Base-by-base conservation (phyloP, 192 early-diverging fungal species). In the Piromyces finnis region DNA sequence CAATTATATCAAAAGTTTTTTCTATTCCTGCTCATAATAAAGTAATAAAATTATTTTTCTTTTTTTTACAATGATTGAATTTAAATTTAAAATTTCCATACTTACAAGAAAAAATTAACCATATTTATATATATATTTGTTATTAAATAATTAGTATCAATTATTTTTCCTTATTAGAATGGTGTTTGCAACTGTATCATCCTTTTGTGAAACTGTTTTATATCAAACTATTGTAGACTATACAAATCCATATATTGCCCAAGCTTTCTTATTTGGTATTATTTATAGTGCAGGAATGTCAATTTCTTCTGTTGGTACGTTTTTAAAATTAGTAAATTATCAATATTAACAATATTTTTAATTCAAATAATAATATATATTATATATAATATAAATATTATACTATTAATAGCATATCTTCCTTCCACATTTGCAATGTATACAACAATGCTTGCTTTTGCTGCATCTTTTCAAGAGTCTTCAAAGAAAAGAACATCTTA, bases 341-440 rank as follows among this genome's bases (percentile, higher is more conserved):
- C n/a, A n/a, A n/a, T n/a, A n/a, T n/a, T n/a, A n/a, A n/a, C n/a
- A n/a, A n/a, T n/a, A n/a, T n/a, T n/a, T n/a, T n/a, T n/a, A n/a
- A n/a, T n/a, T n/a, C n/a, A n/a, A n/a, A n/a, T n/a, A n/a, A n/a
- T n/a, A n/a, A n/a, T n/a, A n/a, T n/a, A n/a, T n/a, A n/a, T n/a
- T n/a, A n/a, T n/a, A n/a, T n/a, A n/a, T n/a, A n/a, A n/a, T n/a
- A 28, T 78, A 29, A 36, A 83, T 81, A 36, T 28, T 30, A 13
- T 39, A 32, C 32, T 1, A 77, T 37, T 29, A 14, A 29, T 28
- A 86, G 95, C 96, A 30, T 91, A 90, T 83, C 85, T 99, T 32
- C 97, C 97, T 0, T 95, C 96, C 16, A 89, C 94, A 29, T 97
- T 97, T 87, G 91, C 95, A 77, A 99, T 98, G 97, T 92, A 90